Evolutionary conservation across 352 stramenopile species (phyloP), one percentile per base, ranked within the genome.

Genomic region (Globisporangium recalcitrans): DNA sequence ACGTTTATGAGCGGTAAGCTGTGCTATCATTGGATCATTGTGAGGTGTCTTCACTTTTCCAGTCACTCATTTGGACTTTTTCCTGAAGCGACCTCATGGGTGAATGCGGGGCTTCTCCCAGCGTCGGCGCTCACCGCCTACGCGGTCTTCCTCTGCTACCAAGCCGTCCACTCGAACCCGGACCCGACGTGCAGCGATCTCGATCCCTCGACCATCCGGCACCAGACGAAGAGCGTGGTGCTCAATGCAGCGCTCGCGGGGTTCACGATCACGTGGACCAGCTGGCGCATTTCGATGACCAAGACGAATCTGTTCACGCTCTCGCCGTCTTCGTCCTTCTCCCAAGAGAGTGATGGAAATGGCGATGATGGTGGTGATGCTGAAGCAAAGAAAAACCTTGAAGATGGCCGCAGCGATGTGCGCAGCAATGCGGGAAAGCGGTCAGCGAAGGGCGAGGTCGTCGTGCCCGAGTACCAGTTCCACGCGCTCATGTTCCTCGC

Each of bases 401-500:
- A 57, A 42, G 59, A 65, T 14, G n/a, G 46, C 46, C 27, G 54
- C n/a, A 40, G 24, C 22, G 36, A 9, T 22, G 4, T 13, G 21
- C 21, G 21, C 24, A 58, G 19, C 14, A 9, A n/a, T 6, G 55
- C 8, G 34, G 38, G 36, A 13, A 47, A 11, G 32, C 32, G 22
- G 26, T 67, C 61, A 6, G 27, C 27, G 6, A 56, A 61, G 10
- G 63, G 60, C 19, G 42, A 66, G 8, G 59, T 62, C 0, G 55
- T 60, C 5, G 78, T 82, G 9, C 78, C 82, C 4, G 80, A 89
- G 58, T 88, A 88, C 49, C 80, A 90, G 60, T 93, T 90, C 56
- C 81, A 91, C 53, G 36, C 82, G 32, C 67, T 93, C 10, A 90
- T 93, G 79, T 52, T 93, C 21, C 58, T 93, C 14, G 82, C 79